These are phyloP conservation scores for Sanchytrium tribonematis DNA, from an alignment of 371 early-diverging fungal genomes.

Conservation along the genomic window DNA sequence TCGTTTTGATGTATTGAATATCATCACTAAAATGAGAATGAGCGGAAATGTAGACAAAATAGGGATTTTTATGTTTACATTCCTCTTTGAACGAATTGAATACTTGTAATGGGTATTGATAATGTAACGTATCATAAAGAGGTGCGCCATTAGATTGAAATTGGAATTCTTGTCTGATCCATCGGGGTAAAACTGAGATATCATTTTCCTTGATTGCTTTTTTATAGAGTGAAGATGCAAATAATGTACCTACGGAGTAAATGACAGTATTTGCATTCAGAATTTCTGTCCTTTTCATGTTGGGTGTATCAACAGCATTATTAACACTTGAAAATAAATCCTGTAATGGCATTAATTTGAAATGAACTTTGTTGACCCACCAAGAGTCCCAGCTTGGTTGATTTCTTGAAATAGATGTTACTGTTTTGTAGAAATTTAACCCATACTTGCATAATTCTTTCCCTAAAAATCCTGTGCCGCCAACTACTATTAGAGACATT, in stretches of 20 bases:
- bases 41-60: neutral
- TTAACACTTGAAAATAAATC: neutral
- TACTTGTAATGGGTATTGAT: neutral
- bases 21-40: neutral
- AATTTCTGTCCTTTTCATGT: neutral
- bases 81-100: neutral
- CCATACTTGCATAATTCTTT: neutral
- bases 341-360: neutral
- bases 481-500: neutral
- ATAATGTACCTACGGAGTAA: neutral
- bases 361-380: neutral
- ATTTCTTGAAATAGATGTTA: neutral
- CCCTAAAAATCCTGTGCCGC: neutral
- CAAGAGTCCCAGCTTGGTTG: neutral
- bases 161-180: neutral
- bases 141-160: neutral
- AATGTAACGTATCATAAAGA: neutral
- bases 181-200: neutral
- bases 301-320: neutral
- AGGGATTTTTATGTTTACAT: neutral
- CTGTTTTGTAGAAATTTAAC: neutral
- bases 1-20: neutral
- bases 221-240: neutral
- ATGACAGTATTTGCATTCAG: neutral
- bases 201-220: neutral